Percentiles rank a stretch among this genome's conserved stretches.
phyloP scores from a whole-genome alignment of 1,139 yeast genomes.

The Taiozyma sp. region DNA sequence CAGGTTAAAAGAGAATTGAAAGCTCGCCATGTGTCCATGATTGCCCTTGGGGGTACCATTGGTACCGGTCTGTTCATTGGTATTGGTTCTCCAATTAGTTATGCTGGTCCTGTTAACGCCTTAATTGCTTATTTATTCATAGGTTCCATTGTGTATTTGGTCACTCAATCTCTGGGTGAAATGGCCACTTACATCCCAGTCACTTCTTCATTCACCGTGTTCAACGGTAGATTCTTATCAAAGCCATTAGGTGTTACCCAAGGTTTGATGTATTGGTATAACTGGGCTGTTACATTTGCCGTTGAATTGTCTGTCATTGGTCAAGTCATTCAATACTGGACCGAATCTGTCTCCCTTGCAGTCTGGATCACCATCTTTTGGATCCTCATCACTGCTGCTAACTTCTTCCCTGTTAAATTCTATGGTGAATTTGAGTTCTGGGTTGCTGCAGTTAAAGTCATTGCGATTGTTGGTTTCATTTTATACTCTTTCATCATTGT shows the following conservation, averaged over 20 bases:
- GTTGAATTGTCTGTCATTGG: slow-evolving; percentile 81
- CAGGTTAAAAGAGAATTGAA: slow-evolving; percentile 44
- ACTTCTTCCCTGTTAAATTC: slow-evolving; percentile 56
- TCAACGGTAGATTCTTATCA: slow-evolving; percentile 49
- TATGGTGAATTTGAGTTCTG: slow-evolving; percentile 72
- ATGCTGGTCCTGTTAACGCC: slow-evolving; percentile 71
- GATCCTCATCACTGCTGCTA: slow-evolving; percentile 42
- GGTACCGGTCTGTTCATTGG: slow-evolving; percentile 64
- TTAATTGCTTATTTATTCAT: slow-evolving; percentile 61
- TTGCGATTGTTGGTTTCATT: slow-evolving; percentile 71
- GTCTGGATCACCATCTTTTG: slow-evolving; percentile 72
- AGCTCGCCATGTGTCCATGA: slow-evolving; percentile 59
- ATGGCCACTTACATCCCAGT: slow-evolving; percentile 72
- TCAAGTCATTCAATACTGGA: slow-evolving; percentile 74
- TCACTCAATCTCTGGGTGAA: slow-evolving; percentile 69
- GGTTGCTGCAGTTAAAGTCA: slow-evolving; percentile 63
- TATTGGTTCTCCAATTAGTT: slow-evolving; percentile 45
- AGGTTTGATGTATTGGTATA: slow-evolving; percentile 84
- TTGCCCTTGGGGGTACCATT: slow-evolving; percentile 63
- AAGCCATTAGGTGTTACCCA: slow-evolving; percentile 71
- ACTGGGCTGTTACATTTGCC: slow-evolving; percentile 84
- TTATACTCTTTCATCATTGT: slow-evolving; percentile 67
- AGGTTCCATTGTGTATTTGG: slow-evolving; percentile 58
- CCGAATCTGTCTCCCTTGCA: slow-evolving; percentile 58
- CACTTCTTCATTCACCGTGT: slow-evolving; percentile 57